Percentiles rank a stretch among this genome's conserved stretches.
phyloP scores from a whole-genome alignment of 129 eudicot species.

The Mikania micrantha region DNA sequence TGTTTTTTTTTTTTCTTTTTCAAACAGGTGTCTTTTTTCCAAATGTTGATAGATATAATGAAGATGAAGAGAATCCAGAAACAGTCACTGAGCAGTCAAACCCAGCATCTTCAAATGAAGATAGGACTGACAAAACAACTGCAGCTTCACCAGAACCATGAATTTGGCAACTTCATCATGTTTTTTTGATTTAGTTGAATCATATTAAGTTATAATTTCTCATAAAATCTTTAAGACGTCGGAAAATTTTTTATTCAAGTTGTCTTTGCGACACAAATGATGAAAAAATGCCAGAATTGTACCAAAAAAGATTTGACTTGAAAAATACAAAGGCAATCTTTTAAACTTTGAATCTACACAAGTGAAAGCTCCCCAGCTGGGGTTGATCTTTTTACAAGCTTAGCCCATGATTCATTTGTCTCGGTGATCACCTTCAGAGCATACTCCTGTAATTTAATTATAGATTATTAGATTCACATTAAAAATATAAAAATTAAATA shows the following conservation, averaged over 20 bases:
- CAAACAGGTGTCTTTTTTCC: too few relatives aligned
- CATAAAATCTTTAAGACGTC: too few relatives aligned
- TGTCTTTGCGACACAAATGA: constrained; percentile 13
- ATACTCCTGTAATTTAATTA: constrained; percentile 57
- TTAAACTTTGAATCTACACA: constrained; percentile 31
- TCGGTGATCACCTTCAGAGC: constrained; percentile 85
- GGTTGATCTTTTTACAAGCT: constrained; percentile 84
- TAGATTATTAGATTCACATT: not conserved
- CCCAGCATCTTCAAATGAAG: too few relatives aligned
- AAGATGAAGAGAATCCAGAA: too few relatives aligned
- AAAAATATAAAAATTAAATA: not conserved
- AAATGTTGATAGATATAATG: too few relatives aligned
- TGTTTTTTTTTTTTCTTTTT: too few relatives aligned
- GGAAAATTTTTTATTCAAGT: constrained; percentile 3
- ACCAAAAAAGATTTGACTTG: not conserved
- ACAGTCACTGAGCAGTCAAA: too few relatives aligned
- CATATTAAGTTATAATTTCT: too few relatives aligned
- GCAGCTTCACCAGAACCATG: too few relatives aligned
- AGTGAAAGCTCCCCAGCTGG: constrained; percentile 98
- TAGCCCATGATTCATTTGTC: constrained; percentile 96
- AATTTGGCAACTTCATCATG: too few relatives aligned
- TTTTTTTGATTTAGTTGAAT: too few relatives aligned
- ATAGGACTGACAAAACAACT: too few relatives aligned
- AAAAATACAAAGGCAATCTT: constrained; percentile 9
- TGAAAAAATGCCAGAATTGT: constrained; percentile 14